Percentiles rank a stretch among this genome's conserved stretches.
Conservation (phyloP, 257 asterid species). For the Nicotiana noctiflora region DNA sequence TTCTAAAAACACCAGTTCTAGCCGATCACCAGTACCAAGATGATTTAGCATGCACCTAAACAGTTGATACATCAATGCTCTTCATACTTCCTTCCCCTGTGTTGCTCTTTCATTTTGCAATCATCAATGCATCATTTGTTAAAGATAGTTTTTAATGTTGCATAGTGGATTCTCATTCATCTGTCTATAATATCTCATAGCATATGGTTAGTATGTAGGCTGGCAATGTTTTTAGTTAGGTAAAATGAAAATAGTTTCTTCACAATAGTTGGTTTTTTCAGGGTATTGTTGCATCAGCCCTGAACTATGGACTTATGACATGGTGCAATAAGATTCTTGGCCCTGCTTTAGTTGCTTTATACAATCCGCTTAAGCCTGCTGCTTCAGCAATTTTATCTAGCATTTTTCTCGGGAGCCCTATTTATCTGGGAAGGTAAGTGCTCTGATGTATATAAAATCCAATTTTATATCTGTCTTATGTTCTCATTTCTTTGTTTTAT, state of each 20-base stretch:
- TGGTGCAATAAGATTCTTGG: conserved; percentile 90
- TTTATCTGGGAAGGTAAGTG: conserved; percentile 84
- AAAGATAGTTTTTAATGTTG: not conserved
- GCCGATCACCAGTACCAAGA: too few relatives aligned
- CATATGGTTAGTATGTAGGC: not conserved
- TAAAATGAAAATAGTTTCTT: not conserved
- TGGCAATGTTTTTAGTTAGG: not conserved
- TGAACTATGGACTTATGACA: conserved; percentile 76
- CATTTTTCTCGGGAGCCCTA: conserved; percentile 87
- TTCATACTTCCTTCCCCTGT: not conserved
- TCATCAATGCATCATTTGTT: not conserved
- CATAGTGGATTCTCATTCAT: not conserved
- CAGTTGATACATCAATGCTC: not conserved
- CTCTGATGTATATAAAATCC: not conserved
- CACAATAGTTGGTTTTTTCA: conserved; percentile 12
- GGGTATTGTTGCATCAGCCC: conserved; percentile 89
- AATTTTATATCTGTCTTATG: not conserved
- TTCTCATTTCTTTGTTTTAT: not conserved
- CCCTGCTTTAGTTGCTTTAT: conserved; percentile 86
- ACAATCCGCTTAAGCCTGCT: conserved; percentile 91
- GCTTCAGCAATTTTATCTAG: conserved; percentile 76
- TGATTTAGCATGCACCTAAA: too few relatives aligned
- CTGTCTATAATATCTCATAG: not conserved
- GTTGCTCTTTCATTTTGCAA: not conserved
- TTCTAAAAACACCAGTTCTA: too few relatives aligned